These are phyloP conservation scores for Salix koriyanagi DNA, from an alignment of 345 rosid species.

Conservation along the genomic window DNA sequence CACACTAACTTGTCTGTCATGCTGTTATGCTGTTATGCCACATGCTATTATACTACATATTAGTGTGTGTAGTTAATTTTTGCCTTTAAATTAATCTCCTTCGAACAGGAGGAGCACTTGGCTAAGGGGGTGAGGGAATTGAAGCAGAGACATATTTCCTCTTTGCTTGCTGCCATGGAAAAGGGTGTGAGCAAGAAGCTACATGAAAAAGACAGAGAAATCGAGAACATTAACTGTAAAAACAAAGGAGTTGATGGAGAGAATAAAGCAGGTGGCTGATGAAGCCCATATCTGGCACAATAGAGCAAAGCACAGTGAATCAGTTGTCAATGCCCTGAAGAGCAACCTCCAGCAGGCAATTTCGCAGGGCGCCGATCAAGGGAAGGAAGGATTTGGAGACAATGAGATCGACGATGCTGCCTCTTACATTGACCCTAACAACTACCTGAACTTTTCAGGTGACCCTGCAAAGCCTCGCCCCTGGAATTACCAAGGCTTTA, in stretches of 20 bases:
- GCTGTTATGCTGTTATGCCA: too few relatives aligned
- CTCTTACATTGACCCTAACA: constrained; percentile 51
- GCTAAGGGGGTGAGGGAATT: constrained; percentile 62
- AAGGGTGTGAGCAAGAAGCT: constrained; percentile 60
- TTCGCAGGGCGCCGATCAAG: constrained; percentile 66
- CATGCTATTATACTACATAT: neutral
- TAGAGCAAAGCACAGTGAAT: constrained; percentile 73
- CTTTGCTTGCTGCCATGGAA: constrained; percentile 62
- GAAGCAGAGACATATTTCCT: constrained; percentile 59
- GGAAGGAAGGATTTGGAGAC: constrained; percentile 86
- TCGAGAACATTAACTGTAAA: constrained; percentile 61
- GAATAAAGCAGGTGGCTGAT: constrained; percentile 53
- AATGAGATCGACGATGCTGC: constrained; percentile 73
- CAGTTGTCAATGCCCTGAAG: constrained; percentile 60
- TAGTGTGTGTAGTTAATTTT: neutral
- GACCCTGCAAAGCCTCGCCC: constrained; percentile 22
- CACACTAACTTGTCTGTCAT: neutral
- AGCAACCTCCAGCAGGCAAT: constrained; percentile 67
- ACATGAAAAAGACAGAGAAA: constrained; percentile 62
- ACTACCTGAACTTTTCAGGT: constrained; percentile 29
- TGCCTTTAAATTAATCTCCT: neutral
- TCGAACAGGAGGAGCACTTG: constrained; percentile 57
- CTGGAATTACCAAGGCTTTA: constrained; percentile 19
- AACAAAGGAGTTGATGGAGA: constrained; percentile 62
- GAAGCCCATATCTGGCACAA: constrained; percentile 84